phyloP scores from a whole-genome alignment of 1,284 basidiomycete species.

The Sutorius eximius region DNA sequence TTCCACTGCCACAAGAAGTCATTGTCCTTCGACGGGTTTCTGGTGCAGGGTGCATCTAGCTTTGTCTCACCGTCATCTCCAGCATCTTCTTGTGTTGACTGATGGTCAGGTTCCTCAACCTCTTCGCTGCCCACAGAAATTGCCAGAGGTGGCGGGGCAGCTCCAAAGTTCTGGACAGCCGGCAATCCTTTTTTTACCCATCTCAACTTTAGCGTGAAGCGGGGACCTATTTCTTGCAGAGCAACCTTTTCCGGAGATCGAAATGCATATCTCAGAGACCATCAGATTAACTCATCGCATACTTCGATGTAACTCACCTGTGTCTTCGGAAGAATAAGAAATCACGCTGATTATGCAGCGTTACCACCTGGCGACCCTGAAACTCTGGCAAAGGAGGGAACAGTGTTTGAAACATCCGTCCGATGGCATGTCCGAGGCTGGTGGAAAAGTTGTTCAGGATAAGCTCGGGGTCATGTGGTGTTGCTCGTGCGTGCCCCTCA shows the following conservation, averaged over 20 bases:
- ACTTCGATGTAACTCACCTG: slow-evolving; percentile 49
- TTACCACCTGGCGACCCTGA: slow-evolving; percentile 96
- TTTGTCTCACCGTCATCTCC: slow-evolving; percentile 15
- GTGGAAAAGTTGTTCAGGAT: slow-evolving; percentile 97
- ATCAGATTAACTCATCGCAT: slow-evolving; percentile 3
- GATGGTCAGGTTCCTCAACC: slow-evolving; percentile 34
- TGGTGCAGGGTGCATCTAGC: slow-evolving; percentile 8
- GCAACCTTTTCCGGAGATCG: slow-evolving; percentile 88
- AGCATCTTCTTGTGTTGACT: slow-evolving; percentile 14
- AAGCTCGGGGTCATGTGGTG: slow-evolving; percentile 93
- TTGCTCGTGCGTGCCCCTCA: slow-evolving; percentile 89
- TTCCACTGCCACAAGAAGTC: slow-evolving; percentile 83
- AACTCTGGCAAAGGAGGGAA: slow-evolving; percentile 97
- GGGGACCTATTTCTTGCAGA: slow-evolving; percentile 96
- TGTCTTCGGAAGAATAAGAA: slow-evolving; percentile 97
- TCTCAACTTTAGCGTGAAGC: slow-evolving; percentile 93
- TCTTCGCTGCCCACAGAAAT: slow-evolving; percentile 57
- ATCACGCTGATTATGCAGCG: slow-evolving; percentile 96
- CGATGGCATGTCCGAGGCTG: slow-evolving; percentile 89
- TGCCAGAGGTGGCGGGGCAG: slow-evolving; percentile 55
- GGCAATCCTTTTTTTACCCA: slow-evolving; percentile 90
- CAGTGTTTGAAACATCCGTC: slow-evolving; percentile 91
- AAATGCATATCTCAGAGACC: slow-evolving; percentile 77
- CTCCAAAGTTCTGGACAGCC: slow-evolving; percentile 67
- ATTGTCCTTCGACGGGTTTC: slow-evolving; percentile 57